phyloP scores from a whole-genome alignment of 768 basidiomycete genomes.

The Roridomyces roridus region DNA sequence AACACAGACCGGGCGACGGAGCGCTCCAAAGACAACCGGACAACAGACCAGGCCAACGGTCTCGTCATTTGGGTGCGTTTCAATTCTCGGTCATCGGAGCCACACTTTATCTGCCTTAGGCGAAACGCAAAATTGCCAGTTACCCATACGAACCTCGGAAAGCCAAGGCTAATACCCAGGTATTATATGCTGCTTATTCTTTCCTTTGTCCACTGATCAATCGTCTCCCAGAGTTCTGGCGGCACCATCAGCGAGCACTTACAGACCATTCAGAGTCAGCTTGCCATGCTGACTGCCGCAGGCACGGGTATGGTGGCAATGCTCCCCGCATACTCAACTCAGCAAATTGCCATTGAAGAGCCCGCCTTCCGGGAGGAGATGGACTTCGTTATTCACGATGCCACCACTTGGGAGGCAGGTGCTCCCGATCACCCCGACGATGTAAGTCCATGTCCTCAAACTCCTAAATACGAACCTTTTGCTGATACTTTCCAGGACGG shows the following conservation, averaged over 20 bases:
- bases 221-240: neutral
- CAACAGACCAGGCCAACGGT: conserved; percentile 2
- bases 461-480: no score
- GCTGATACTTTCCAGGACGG: no score
- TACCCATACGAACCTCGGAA: conserved; percentile 5
- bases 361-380: no score
- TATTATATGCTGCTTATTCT: neutral
- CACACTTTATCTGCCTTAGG: neutral
- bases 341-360: no score
- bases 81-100: neutral
- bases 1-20: conserved; percentile 7
- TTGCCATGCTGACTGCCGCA: neutral
- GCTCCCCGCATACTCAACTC: neutral
- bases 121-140: neutral
- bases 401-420: neutral
- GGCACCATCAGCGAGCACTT: conserved; percentile 1
- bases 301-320: neutral
- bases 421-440: neutral
- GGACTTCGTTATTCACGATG: neutral
- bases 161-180: neutral
- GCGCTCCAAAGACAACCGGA: conserved; percentile 14
- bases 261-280: conserved; percentile 4
- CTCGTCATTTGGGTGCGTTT: conserved; percentile 9
- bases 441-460: no score
- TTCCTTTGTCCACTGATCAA: no score